Evolutionary conservation across 768 basidiomycete genomes (phyloP).

Genomic region (Cubamyces sp.): DNA sequence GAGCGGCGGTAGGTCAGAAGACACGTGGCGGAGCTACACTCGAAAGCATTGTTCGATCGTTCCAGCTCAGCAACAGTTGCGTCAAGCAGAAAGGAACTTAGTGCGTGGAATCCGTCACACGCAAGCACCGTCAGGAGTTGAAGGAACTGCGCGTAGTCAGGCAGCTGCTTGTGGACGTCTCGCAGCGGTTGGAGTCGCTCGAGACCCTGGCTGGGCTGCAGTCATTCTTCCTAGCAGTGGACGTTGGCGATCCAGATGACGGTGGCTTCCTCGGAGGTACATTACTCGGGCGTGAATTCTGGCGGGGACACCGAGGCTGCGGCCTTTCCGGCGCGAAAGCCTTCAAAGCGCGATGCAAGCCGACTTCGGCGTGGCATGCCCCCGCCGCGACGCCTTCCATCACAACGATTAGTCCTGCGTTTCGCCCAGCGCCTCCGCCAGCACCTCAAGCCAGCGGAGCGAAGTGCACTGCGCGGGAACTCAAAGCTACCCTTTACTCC

Average conservation of each 20-base stretch:
- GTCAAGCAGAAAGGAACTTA: constrained; percentile 11
- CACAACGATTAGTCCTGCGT: neutral
- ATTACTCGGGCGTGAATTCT: constrained; percentile 63
- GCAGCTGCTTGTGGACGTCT: constrained; percentile 51
- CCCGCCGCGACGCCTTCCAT: neutral
- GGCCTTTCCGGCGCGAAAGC: constrained; percentile 59
- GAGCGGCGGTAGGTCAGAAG: constrained; percentile 41
- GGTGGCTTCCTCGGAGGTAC: constrained; percentile 69
- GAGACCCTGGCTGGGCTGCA: constrained; percentile 54
- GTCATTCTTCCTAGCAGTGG: constrained; percentile 64
- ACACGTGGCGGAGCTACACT: constrained; percentile 67
- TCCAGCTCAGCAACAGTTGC: neutral
- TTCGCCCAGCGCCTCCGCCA: neutral
- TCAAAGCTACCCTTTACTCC: constrained; percentile 63
- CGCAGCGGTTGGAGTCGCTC: constrained; percentile 58
- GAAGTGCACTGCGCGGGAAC: constrained; percentile 31
- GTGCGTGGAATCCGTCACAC: constrained; percentile 15
- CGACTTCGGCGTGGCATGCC: constrained; percentile 9
- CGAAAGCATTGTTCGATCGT: constrained; percentile 53
- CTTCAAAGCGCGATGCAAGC: constrained; percentile 54
- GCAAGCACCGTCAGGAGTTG: constrained; percentile 1
- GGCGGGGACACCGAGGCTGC: constrained; percentile 62
- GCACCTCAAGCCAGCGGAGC: neutral
- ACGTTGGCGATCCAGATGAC: constrained; percentile 51
- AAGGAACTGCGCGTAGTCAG: constrained; percentile 42